Evolutionary conservation across 148 eudicot species (phyloP).

Genomic region (Pouteria glomerata): DNA sequence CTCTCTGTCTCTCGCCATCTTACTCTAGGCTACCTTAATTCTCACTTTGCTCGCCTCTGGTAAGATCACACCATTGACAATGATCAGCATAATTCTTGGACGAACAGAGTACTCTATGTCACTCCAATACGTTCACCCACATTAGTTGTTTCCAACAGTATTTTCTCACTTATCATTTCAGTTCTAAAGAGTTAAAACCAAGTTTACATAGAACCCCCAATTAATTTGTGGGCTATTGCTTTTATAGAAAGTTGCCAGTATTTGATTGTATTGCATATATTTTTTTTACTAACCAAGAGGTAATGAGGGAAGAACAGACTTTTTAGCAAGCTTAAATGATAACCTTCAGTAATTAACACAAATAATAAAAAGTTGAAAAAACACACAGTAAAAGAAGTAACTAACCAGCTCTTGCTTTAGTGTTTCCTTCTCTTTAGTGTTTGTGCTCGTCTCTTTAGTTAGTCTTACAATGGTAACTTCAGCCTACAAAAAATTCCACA

Average conservation of each 20-base stretch:
- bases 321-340: no score
- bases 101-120: no score
- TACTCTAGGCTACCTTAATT: no score
- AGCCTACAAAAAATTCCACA: conserved; percentile 34
- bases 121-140: no score
- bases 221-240: not conserved
- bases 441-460: conserved; percentile 39
- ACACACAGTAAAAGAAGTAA: not conserved
- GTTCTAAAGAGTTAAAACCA: not conserved
- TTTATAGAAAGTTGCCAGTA: not conserved
- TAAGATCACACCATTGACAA: no score
- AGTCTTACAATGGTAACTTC: conserved; percentile 37
- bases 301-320: no score
- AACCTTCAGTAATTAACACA: not conserved
- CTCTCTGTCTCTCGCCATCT: no score
- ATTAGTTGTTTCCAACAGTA: not conserved
- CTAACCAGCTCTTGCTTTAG: conserved; percentile 54
- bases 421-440: conserved; percentile 38
- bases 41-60: no score
- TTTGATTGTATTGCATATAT: not conserved
- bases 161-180: not conserved
- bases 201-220: not conserved
- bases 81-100: no score
- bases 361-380: not conserved
- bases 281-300: not conserved